A percentile compares a stretch with the other conserved stretches of the same genome.
Evolutionary conservation across 1,139 yeast genomes (phyloP).

Genomic region (Nematodospora anomalae): DNA sequence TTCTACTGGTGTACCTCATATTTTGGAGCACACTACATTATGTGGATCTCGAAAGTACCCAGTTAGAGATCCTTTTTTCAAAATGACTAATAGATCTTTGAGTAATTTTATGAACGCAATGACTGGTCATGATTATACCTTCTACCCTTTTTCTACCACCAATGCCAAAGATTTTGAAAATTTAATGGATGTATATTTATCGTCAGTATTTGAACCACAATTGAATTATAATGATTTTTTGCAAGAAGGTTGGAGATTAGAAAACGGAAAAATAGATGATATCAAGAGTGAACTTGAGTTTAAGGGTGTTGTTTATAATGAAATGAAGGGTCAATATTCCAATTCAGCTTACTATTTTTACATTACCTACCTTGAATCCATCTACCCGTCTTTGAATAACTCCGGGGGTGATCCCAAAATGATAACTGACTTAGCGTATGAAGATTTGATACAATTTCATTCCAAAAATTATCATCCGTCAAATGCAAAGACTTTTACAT

Average conservation of each 20-base stretch:
- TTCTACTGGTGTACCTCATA: slow-evolving; percentile 93
- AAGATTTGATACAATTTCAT: slow-evolving; percentile 78
- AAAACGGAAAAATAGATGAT: slow-evolving; percentile 63
- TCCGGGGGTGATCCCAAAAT: slow-evolving; percentile 93
- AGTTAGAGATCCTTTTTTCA: slow-evolving; percentile 95
- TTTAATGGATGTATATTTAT: slow-evolving; percentile 83
- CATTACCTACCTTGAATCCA: slow-evolving; percentile 79
- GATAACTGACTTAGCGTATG: slow-evolving; percentile 72
- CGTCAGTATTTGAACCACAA: slow-evolving; percentile 82
- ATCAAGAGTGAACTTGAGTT: slow-evolving; percentile 60
- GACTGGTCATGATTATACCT: slow-evolving; percentile 97
- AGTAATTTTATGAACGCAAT: slow-evolving; percentile 98
- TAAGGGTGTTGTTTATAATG: slow-evolving; percentile 96
- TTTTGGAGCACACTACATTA: slow-evolving; percentile 89
- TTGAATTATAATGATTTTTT: slow-evolving; percentile 76
- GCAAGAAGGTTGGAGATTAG: slow-evolving; percentile 99
- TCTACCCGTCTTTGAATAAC: slow-evolving; percentile 81
- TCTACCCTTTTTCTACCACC: slow-evolving; percentile 94
- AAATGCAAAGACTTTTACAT: slow-evolving; percentile 82
- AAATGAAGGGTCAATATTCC: slow-evolving; percentile 97
- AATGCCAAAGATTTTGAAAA: slow-evolving; percentile 78
- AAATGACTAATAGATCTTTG: slow-evolving; percentile 84
- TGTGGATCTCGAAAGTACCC: slow-evolving; percentile 93
- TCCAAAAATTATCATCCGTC: slow-evolving; percentile 80
- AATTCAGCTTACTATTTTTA: slow-evolving; percentile 84